Percentiles rank a stretch among this genome's conserved stretches.
phyloP scores from a whole-genome alignment of 2,329 filamentous ascomycete genomes.

The Diaporthe australafricana region DNA sequence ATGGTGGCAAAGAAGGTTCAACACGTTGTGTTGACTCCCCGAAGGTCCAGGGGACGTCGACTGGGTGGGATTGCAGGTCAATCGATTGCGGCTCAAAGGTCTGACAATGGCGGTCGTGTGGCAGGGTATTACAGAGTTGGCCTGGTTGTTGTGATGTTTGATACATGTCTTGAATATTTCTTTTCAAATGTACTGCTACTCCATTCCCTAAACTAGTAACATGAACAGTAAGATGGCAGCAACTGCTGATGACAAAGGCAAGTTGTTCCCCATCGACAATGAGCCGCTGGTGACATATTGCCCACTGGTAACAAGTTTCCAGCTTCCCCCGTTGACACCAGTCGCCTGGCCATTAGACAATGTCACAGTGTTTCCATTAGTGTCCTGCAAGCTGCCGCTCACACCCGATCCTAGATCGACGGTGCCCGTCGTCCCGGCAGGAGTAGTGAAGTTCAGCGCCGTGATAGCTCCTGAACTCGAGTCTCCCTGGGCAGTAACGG shows the following conservation, averaged over 20 bases:
- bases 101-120: no score
- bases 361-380: background rate
- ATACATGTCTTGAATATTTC: background rate
- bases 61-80: background rate
- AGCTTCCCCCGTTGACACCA: conserved; percentile 28
- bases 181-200: no score
- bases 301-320: conserved; percentile 14
- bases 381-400: conserved; percentile 10
- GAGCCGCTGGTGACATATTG: conserved; percentile 11
- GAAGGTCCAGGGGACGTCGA: background rate
- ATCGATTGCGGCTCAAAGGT: background rate
- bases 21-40: background rate
- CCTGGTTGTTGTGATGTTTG: background rate
- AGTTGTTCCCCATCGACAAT: background rate
- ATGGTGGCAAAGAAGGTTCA: background rate
- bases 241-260: background rate
- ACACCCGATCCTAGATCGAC: conserved; percentile 29
- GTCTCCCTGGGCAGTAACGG: conserved; percentile 28
- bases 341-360: conserved; percentile 24
- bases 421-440: conserved; percentile 28
- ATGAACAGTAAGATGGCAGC: background rate
- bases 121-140: no score
- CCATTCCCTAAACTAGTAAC: background rate
- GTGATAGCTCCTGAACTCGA: conserved; percentile 23
- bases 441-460: conserved; percentile 30